Evolutionary conservation across 2,329 filamentous ascomycete species (phyloP), one percentile per base, ranked within the genome.

Genomic region (Aureobasidium sp.): DNA sequence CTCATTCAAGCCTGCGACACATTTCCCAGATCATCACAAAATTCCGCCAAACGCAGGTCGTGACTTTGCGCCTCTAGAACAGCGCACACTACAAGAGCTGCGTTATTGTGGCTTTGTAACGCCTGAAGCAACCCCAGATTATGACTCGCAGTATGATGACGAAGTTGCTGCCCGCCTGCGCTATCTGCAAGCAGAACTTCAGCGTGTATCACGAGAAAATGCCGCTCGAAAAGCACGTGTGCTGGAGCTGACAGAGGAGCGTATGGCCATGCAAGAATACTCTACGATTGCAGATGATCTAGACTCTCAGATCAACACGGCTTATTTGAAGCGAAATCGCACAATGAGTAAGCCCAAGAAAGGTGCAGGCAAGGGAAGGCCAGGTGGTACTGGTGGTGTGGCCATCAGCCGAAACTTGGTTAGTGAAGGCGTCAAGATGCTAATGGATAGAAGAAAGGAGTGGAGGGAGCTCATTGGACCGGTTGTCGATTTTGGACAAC

Each of bases 231-330:
- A 97, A 76, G 82, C 90, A 7, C 85, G 92, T 2, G 80, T 99
- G 12, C 86, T 90, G 1, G 92, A 97, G 41, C 82, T 97, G 32
- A 90, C 94, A 8, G 89, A 91, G 68, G 92, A 96, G 73, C 87
- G 91, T 67, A 93, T 99, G 85, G 94, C 94, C 0, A 87, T 94
- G 76, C 94, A 99, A 72, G 94, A 99, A 73, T 99, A 96, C 78
- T 89, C 88, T 73, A 97, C 91, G 62, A 99, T 99, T 68, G 87
- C 95, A 56, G 94, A 99, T 72, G 94, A 99, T 73, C 86, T 99
- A 26, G 94, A 99, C 78, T 86, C 87, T 46, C 94, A 97, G 73
- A 91, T 97, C 46, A 92, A 97, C 71, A 88, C 90, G 57, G 93
- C 94, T 3, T 99, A 97, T 71, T 86, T 96, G 48, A 99, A 99